Evolutionary conservation across 177 flowering plant genomes (phyloP), one percentile per base, ranked within the genome.

Genomic region (Vitis hybrid): DNA sequence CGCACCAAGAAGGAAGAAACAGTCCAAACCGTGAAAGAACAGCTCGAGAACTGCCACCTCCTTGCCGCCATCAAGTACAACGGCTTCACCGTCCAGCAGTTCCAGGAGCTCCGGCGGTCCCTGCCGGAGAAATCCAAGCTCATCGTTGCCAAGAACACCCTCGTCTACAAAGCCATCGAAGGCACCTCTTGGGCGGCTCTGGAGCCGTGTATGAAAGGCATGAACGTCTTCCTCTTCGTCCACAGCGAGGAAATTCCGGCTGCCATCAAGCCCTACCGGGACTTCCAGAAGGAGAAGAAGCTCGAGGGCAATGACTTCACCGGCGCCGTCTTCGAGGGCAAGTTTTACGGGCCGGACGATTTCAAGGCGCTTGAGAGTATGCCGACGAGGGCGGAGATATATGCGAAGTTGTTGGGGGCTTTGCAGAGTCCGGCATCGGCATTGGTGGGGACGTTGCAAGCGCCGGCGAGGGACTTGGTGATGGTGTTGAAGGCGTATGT

Each of bases 281-380:
- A 52, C 3, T 96, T 96, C 67, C 97, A 90, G 88, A 88, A 80
- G 83, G 99, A 89, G 88, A 81, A 70, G 84, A 91, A 87, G 76
- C 71, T 92, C 59, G 95, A 90, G 19, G 85, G 82, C 10, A 96
- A 93, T 74, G 97, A 96, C 24, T 93, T 91, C 61, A 76, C 85
- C 1, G 98, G 98, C 3, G 98, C 92, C 2, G 97, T 92, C 12
- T 96, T 96, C 64, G 99, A 96, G 60, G 99, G 98, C 13, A 87
- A 84, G 76, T 92, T 78, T 70, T 96, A 91, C 59, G 91, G 75
- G 56, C 97, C 99, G 0, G 77, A 57, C 1, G 98, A 93, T 16
- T 90, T 91, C 59, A 85, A 85, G 81, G 74, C 78, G 64, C 74
- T 92, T 49, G 97, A 92, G 81, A 88, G 83, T 15, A 85, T 96